Evolutionary conservation across 75 land plant species (phyloP).

Genomic region (Adiantum capillusveneris): DNA sequence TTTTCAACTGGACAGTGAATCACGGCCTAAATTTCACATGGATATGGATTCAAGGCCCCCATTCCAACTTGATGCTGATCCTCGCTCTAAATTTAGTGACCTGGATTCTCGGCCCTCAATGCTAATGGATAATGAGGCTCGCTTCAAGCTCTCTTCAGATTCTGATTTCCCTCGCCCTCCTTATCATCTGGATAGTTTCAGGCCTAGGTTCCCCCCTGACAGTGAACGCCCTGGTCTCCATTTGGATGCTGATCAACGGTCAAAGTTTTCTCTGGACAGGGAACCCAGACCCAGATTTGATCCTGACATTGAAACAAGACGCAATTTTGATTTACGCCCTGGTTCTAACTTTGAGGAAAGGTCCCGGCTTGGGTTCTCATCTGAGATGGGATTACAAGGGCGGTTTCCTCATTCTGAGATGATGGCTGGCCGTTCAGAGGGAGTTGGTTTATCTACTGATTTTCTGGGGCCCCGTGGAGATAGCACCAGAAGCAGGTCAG

Average conservation of each 20-base stretch:
- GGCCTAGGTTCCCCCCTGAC: constrained; percentile 1
- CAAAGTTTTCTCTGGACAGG: not conserved
- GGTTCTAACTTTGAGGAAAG: not conserved
- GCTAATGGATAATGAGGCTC: not conserved
- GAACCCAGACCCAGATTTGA: constrained; percentile 1
- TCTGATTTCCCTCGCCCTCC: not conserved
- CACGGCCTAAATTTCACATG: not conserved
- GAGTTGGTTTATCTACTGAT: constrained; percentile 15
- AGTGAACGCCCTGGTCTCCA: not conserved
- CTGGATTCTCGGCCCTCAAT: not conserved
- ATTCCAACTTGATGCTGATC: not conserved
- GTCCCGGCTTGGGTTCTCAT: not conserved
- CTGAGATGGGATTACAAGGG: not conserved
- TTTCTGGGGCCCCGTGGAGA: constrained; percentile 23
- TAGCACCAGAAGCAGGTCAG: constrained; percentile 31
- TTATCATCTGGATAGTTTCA: not conserved
- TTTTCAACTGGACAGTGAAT: not conserved
- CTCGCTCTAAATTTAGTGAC: not conserved
- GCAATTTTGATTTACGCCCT: not conserved
- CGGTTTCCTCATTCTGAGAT: constrained; percentile 20
- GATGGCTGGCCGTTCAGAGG: constrained; percentile 18
- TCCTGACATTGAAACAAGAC: constrained; percentile 1
- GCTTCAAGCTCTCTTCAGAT: not conserved
- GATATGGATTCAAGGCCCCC: constrained; percentile 4
- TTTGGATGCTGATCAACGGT: not conserved